Evolutionary conservation across 2,329 filamentous ascomycete genomes (phyloP).

Genomic region (Cladosporium sp.): DNA sequence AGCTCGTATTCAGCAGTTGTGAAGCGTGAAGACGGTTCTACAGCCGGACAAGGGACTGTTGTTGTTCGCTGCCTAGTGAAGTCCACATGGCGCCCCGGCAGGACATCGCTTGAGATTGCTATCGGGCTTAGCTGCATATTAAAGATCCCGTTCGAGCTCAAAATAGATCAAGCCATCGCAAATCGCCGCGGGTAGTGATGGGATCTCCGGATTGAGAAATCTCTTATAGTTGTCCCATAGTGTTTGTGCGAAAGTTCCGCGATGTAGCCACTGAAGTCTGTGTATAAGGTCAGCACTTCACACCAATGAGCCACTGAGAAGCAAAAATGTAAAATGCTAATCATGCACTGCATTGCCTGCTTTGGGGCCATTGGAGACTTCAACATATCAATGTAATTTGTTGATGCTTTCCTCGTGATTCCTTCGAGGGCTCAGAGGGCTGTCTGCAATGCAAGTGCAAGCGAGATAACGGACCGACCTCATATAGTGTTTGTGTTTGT

Average conservation of each 20-base stretch:
- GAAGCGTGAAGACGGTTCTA: background rate
- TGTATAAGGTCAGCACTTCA: background rate
- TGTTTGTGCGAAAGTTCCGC: background rate
- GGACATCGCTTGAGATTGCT: conserved; percentile 1
- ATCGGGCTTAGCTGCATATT: conserved; percentile 2
- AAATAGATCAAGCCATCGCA: conserved; percentile 2
- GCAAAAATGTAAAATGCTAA: background rate
- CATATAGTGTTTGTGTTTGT: background rate
- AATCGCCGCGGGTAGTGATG: background rate
- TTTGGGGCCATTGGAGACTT: background rate
- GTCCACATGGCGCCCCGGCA: conserved; percentile 1
- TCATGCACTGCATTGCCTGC: background rate
- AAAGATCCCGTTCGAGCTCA: background rate
- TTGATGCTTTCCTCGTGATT: background rate
- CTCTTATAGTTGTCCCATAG: background rate
- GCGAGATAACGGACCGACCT: background rate
- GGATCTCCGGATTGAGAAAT: background rate
- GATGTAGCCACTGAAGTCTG: background rate
- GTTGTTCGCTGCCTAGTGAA: background rate
- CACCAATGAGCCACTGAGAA: background rate
- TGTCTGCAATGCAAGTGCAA: background rate
- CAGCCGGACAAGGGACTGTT: conserved; percentile 1
- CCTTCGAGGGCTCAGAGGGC: background rate
- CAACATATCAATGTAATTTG: background rate
- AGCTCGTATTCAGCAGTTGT: background rate